Evolutionary conservation across 169 alveolate species (phyloP).

Genomic region (Theileria equi): DNA sequence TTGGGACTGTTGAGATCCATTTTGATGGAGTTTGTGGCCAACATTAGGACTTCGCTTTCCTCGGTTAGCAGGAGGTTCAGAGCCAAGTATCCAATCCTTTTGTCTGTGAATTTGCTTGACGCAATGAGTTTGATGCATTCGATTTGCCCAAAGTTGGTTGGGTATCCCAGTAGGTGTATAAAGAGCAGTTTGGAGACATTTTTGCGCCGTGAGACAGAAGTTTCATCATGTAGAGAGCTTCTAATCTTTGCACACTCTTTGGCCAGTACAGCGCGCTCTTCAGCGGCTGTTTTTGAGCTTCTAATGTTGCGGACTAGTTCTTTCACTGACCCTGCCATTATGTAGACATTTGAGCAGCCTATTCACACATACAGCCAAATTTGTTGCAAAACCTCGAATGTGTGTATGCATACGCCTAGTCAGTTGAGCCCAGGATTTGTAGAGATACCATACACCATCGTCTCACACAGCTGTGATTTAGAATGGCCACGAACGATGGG

Average conservation of each 20-base stretch:
- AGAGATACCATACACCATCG: too few species aligned
- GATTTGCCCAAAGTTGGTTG: conserved; percentile 95
- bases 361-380: background rate
- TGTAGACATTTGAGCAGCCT: too few species aligned
- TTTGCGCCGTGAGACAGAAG: conserved; percentile 86
- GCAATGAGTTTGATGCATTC: conserved; percentile 97
- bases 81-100: conserved; percentile 97
- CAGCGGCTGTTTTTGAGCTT: conserved; percentile 98
- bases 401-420: background rate
- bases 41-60: conserved; percentile 94
- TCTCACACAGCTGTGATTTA: too few species aligned
- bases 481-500: too few species aligned
- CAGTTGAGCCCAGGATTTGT: background rate
- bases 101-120: conserved; percentile 89
- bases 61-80: conserved; percentile 94
- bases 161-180: conserved; percentile 94
- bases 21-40: conserved; percentile 96
- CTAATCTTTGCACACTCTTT: conserved; percentile 98
- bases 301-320: conserved; percentile 96
- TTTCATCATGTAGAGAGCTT: conserved; percentile 90
- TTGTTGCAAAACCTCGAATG: background rate
- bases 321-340: conserved; percentile 74
- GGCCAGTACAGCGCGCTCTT: conserved; percentile 97
- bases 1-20: conserved; percentile 92
- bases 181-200: conserved; percentile 96